Evolutionary conservation across 106 monocot genomes (phyloP), one percentile per base, ranked within the genome.

Genomic region (Phalaenopsis aphrodite): DNA sequence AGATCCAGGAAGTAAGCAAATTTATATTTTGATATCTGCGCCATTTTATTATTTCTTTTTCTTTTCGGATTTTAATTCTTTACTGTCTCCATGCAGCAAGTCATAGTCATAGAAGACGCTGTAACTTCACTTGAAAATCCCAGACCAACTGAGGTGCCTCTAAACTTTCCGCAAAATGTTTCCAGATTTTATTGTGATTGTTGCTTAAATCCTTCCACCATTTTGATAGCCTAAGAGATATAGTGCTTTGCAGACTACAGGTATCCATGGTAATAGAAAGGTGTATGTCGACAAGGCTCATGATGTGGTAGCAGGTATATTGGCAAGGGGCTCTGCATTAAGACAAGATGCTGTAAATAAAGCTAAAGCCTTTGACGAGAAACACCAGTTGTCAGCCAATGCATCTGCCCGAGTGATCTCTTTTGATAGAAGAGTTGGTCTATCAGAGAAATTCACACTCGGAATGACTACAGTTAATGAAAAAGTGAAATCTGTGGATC

Each of bases 301-400:
- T 17, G 92, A 90, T 80, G 90, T 94, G 37, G 86, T 97, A 42
- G 75, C 82, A 16, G 83, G 84, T 75, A 79, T 97, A 86, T 67
- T 97, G 46, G 88, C 88, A 80, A 94, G 81, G 85, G 94, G 97
- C 76, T 92, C 97, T 79, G 92, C 97, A 45, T 72, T 97, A 17
- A 65, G 85, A 47, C 94, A 94, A 88, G 97, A 94, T 84, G 94
- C 97, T 49, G 5, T 97, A 78, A 97, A 87, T 85, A 94, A 87
- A 84, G 97, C 97, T 16, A 97, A 87, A 83, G 94, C 92, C 64
- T 97, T 97, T 85, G 91, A 97, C 72, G 97, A 97, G 80, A 94
- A 90, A 65, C 97, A 97, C 81, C 85, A 49, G 42, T 83, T 94
- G 78, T 87, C 78, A 24, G 90, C 97, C 15, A 94, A 73, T 82